A percentile compares a stretch with the other conserved stretches of the same genome.
Conservation (phyloP, 2,329 filamentous ascomycete species). For the Fonsecaea monophora region DNA sequence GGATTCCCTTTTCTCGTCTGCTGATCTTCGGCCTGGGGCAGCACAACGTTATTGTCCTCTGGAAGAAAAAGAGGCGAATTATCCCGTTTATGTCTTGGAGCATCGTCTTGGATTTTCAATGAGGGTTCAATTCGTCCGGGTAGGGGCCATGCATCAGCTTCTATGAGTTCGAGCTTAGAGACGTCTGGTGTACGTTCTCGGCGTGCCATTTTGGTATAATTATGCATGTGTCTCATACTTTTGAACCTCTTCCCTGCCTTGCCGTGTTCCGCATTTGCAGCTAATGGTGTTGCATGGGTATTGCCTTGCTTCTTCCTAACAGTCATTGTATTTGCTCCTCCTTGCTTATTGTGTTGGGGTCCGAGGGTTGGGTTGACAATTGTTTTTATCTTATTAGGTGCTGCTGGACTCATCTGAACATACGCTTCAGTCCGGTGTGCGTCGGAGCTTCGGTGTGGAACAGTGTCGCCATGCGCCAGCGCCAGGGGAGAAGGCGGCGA, state of each 20-base stretch:
- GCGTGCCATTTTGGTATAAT: constrained; percentile 27
- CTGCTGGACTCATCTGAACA: not conserved
- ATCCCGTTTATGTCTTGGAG: not conserved
- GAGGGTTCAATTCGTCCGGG: not conserved
- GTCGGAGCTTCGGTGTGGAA: not conserved
- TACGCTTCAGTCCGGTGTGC: not conserved
- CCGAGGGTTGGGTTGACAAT: not conserved
- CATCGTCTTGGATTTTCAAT: not conserved
- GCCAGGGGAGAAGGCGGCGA: not conserved
- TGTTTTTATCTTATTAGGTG: not conserved
- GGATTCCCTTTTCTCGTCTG: not conserved
- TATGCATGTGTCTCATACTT: constrained; percentile 35
- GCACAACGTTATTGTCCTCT: constrained; percentile 5
- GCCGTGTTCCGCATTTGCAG: not conserved
- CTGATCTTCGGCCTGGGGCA: not conserved
- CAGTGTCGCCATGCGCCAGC: not conserved
- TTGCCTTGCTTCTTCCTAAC: not conserved
- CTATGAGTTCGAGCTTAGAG: constrained; percentile 24
- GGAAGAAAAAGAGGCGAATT: constrained; percentile 29
- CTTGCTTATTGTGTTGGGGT: not conserved
- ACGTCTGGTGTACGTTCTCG: constrained; percentile 30
- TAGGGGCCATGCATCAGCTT: constrained; percentile 25
- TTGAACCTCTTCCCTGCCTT: constrained; percentile 31
- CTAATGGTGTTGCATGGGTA: not conserved
- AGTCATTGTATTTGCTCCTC: not conserved